Evolutionary conservation across 2,329 filamentous ascomycete species (phyloP).

Genomic region (Neoarthrinium moseri): DNA sequence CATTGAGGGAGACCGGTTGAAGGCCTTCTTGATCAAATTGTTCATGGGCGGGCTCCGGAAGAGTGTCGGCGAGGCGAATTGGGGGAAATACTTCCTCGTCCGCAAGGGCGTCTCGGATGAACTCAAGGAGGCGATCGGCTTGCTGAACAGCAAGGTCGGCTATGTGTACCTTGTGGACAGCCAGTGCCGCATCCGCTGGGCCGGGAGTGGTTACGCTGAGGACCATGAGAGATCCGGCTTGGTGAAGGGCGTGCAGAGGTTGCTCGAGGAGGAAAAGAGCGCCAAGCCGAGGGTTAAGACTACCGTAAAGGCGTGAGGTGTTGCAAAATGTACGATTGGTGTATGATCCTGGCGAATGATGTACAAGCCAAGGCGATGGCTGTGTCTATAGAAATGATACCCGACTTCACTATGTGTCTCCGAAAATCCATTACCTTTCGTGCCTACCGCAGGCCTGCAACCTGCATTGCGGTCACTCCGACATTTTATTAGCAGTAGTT

Average conservation of each 20-base stretch:
- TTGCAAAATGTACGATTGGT: constrained; percentile 10
- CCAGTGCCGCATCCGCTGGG: constrained; percentile 90
- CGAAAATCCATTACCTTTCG: background rate
- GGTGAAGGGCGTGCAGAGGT: constrained; percentile 59
- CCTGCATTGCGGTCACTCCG: too few species aligned
- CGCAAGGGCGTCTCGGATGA: constrained; percentile 57
- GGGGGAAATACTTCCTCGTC: constrained; percentile 62
- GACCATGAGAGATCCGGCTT: constrained; percentile 66
- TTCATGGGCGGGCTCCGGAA: constrained; percentile 55
- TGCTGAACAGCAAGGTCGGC: constrained; percentile 88
- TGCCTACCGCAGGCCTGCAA: too few species aligned
- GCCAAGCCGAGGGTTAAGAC: constrained; percentile 16
- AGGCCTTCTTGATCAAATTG: constrained; percentile 55
- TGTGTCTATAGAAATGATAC: constrained; percentile 17
- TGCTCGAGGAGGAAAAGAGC: constrained; percentile 57
- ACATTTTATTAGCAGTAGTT: too few species aligned
- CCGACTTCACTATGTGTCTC: constrained; percentile 5
- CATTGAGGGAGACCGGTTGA: constrained; percentile 76
- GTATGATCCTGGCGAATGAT: background rate
- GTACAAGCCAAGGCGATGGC: background rate
- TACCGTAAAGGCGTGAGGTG: constrained; percentile 1
- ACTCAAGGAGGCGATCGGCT: constrained; percentile 61
- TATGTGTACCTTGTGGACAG: constrained; percentile 91
- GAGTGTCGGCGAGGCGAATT: constrained; percentile 49
- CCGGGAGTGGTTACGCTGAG: constrained; percentile 72